These are phyloP conservation scores for Dujonia santamariae DNA, from an alignment of 1,139 yeast genomes.

Conservation along the genomic window DNA sequence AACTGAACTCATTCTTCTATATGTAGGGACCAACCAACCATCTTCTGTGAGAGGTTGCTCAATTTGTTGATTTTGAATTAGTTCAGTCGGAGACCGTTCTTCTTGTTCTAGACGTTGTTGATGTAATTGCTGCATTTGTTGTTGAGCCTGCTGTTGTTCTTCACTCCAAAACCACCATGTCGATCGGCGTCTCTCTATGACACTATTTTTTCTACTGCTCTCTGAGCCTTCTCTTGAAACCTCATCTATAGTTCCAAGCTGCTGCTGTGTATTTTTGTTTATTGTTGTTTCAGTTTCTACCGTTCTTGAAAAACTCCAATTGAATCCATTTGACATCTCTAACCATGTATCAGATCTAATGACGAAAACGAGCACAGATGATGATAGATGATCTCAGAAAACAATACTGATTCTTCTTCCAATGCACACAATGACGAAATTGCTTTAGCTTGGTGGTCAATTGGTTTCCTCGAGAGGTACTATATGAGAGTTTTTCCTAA, in stretches of 20 bases:
- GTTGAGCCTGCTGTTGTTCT: not conserved
- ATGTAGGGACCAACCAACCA: slow-evolving; percentile 4
- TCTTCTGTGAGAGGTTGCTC: too few relatives aligned
- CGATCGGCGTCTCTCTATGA: not conserved
- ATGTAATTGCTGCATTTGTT: not conserved
- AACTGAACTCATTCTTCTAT: slow-evolving; percentile 15
- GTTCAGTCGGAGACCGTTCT: not conserved
- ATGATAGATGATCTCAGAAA: too few relatives aligned
- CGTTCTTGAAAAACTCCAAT: slow-evolving; percentile 1
- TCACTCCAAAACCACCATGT: slow-evolving; percentile 5
- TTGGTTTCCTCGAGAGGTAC: too few relatives aligned
- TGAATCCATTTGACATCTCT: slow-evolving; percentile 3
- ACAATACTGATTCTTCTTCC: too few relatives aligned
- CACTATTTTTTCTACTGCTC: slow-evolving; percentile 6
- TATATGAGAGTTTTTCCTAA: too few relatives aligned
- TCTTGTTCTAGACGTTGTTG: not conserved
- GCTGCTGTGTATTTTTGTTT: not conserved
- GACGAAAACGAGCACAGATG: too few relatives aligned
- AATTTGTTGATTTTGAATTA: too few relatives aligned
- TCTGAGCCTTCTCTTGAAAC: slow-evolving; percentile 9
- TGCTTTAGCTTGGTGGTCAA: too few relatives aligned
- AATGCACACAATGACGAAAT: too few relatives aligned
- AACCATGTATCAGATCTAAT: too few relatives aligned
- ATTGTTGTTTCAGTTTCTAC: not conserved
- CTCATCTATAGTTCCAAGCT: slow-evolving; percentile 8